phyloP scores from a whole-genome alignment of 129 eudicot genomes.

The Flaveria trinervia region DNA sequence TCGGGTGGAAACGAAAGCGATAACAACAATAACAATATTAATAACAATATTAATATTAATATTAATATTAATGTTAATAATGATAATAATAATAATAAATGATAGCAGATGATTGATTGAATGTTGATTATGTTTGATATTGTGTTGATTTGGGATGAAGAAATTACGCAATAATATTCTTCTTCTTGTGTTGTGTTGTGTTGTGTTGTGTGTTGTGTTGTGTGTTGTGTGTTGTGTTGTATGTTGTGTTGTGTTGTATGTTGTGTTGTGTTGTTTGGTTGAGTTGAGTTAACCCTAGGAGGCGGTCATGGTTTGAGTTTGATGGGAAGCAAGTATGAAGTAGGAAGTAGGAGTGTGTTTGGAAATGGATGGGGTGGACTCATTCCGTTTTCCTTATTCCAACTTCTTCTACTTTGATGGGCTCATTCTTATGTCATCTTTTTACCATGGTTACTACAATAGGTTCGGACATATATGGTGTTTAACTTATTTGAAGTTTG shows the following conservation, averaged over 20 bases:
- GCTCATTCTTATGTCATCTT: neutral
- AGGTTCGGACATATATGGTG: no score
- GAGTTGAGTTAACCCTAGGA: neutral
- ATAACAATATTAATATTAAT: neutral
- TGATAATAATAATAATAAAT: neutral
- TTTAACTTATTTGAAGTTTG: no score
- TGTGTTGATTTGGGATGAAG: neutral
- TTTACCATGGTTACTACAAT: neutral
- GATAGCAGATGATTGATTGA: slow-evolving; percentile 4
- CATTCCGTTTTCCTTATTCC: slow-evolving; percentile 11
- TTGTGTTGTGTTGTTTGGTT: neutral
- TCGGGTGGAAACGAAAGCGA: neutral
- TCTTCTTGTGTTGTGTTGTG: neutral
- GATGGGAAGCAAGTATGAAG: slow-evolving; percentile 30
- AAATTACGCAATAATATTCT: neutral
- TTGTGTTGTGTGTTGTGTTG: neutral
- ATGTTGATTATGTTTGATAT: slow-evolving; percentile 6
- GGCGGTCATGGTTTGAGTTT: neutral
- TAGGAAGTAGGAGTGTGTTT: slow-evolving; percentile 27
- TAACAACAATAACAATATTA: neutral
- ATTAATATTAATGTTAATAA: neutral
- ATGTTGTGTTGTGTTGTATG: neutral
- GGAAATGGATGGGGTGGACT: slow-evolving; percentile 1
- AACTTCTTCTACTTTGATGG: slow-evolving; percentile 17
- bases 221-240: neutral